Conservation (phyloP, 2,329 filamentous ascomycete species). For the Pleochaeta shiraiana region DNA sequence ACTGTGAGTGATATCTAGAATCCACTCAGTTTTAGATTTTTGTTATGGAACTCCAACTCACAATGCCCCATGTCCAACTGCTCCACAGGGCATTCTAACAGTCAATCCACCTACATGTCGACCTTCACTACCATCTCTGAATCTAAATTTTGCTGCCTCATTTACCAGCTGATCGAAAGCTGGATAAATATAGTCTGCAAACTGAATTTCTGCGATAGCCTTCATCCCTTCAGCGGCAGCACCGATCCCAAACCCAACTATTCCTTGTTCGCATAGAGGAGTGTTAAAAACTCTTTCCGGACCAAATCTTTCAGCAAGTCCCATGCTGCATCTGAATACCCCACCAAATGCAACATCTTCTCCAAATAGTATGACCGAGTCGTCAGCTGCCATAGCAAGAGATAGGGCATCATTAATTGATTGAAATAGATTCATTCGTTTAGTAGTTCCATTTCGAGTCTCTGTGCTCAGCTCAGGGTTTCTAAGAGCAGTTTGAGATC, state of each 20-base stretch:
- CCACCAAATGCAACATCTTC: slow-evolving; percentile 96
- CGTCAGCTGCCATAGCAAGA: slow-evolving; percentile 61
- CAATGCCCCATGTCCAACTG: slow-evolving; percentile 49
- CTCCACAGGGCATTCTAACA: slow-evolving; percentile 49
- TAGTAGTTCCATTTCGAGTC: slow-evolving; percentile 46
- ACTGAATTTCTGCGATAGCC: slow-evolving; percentile 73
- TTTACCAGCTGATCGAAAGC: slow-evolving; percentile 63
- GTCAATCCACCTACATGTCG: slow-evolving; percentile 41
- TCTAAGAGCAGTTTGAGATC: slow-evolving; percentile 44
- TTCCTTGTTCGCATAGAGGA: slow-evolving; percentile 80
- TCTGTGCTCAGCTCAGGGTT: slow-evolving; percentile 49
- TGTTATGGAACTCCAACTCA: slow-evolving; percentile 18
- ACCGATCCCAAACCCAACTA: slow-evolving; percentile 84
- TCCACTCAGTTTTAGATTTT: slow-evolving; percentile 5
- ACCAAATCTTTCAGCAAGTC: slow-evolving; percentile 71
- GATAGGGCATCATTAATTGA: slow-evolving; percentile 79
- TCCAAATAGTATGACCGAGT: slow-evolving; percentile 76
- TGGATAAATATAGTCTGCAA: slow-evolving; percentile 58
- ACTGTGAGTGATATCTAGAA: slow-evolving; percentile 44
- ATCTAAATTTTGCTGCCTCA: slow-evolving; percentile 51
- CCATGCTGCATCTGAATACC: slow-evolving; percentile 88
- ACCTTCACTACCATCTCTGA: slow-evolving; percentile 36
- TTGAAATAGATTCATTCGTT: slow-evolving; percentile 84
- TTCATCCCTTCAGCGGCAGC: slow-evolving; percentile 79
- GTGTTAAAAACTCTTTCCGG: slow-evolving; percentile 89